phyloP scores from a whole-genome alignment of 1,139 yeast species.

The Debaryomyces udenii region DNA sequence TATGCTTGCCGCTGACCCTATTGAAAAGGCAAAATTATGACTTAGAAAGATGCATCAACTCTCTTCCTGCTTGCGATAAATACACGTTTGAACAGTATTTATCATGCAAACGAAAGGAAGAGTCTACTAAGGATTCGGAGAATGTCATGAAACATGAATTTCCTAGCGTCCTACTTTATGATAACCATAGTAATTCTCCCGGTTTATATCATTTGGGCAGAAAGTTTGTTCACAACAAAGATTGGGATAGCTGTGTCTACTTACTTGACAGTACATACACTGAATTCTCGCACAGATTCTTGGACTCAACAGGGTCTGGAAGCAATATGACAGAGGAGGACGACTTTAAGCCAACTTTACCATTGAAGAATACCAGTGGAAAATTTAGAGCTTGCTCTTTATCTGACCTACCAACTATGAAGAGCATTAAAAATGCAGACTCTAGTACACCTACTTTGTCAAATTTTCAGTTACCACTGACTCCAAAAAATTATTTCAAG shows the following conservation, averaged over 20 bases:
- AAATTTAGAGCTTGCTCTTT: constrained; percentile 4
- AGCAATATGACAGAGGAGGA: neutral
- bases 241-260: constrained; percentile 34
- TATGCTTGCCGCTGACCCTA: constrained; percentile 78
- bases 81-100: constrained; percentile 25
- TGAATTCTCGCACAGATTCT: constrained; percentile 26
- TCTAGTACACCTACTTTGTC: constrained; percentile 31
- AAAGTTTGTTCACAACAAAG: constrained; percentile 47
- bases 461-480: constrained; percentile 31
- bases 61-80: constrained; percentile 53
- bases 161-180: constrained; percentile 36
- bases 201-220: constrained; percentile 48
- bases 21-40: constrained; percentile 69
- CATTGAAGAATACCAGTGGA: neutral
- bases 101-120: constrained; percentile 5
- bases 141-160: neutral
- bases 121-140: constrained; percentile 11
- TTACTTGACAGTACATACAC: constrained; percentile 37
- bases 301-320: constrained; percentile 15
- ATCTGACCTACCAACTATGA: constrained; percentile 4
- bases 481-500: constrained; percentile 29
- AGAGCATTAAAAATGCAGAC: constrained; percentile 1
- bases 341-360: neutral
- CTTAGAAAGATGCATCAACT: constrained; percentile 56
- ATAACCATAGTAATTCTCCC: constrained; percentile 35